These are phyloP conservation scores for Candida multigemmis DNA, from an alignment of 805 yeast genomes.

Conservation along the genomic window DNA sequence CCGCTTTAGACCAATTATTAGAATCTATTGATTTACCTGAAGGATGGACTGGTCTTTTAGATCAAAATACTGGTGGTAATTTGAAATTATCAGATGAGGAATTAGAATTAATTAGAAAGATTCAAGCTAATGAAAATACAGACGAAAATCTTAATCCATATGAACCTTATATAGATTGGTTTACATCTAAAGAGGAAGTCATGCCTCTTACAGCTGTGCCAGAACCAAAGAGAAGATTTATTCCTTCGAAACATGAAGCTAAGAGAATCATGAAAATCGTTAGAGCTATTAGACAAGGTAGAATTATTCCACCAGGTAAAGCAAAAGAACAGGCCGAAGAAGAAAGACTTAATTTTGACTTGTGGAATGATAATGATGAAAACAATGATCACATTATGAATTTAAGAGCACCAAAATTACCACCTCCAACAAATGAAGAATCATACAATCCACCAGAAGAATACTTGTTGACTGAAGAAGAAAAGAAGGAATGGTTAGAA, in stretches of 20 bases:
- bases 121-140: constrained; percentile 78
- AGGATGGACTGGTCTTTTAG: constrained; percentile 97
- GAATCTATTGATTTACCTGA: constrained; percentile 92
- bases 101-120: constrained; percentile 75
- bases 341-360: constrained; percentile 51
- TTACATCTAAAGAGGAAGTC: constrained; percentile 70
- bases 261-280: constrained; percentile 95
- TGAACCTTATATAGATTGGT: constrained; percentile 94
- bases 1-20: constrained; percentile 83
- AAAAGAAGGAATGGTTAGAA: constrained; percentile 59
- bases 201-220: constrained; percentile 93
- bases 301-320: constrained; percentile 69
- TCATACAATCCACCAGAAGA: constrained; percentile 97
- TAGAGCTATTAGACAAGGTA: constrained; percentile 91
- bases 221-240: constrained; percentile 95
- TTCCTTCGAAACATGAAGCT: constrained; percentile 96
- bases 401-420: constrained; percentile 86
- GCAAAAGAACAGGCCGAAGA: constrained; percentile 45
- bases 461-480: constrained; percentile 75
- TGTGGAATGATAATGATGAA: constrained; percentile 62
- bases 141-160: constrained; percentile 78
- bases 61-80: constrained; percentile 77
- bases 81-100: constrained; percentile 83
- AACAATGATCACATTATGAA: constrained; percentile 77
- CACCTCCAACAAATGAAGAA: constrained; percentile 96